Conservation (phyloP, 345 rosid species). For the Eucalyptus lansdowneana region DNA sequence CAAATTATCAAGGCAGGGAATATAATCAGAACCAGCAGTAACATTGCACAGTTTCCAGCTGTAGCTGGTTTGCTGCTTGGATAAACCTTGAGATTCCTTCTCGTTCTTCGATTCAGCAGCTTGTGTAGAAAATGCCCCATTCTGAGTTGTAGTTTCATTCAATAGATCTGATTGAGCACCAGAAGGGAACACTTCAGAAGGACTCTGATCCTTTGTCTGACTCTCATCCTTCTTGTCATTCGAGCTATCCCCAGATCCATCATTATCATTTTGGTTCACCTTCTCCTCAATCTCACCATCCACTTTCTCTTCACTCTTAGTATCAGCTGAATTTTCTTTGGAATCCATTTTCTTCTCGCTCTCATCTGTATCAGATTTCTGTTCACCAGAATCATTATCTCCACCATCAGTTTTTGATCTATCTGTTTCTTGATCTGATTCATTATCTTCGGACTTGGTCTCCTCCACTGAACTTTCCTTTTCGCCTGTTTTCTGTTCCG, state of each 20-base stretch:
- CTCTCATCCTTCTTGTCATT: constrained; percentile 26
- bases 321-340: constrained; percentile 14
- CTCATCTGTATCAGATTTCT: constrained; percentile 26
- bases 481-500: constrained; percentile 2
- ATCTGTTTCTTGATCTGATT: constrained; percentile 9
- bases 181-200: constrained; percentile 56
- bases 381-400: constrained; percentile 16
- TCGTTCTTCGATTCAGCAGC: constrained; percentile 80
- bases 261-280: constrained; percentile 18
- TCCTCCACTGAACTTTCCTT: neutral
- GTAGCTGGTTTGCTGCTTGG: constrained; percentile 24
- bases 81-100: constrained; percentile 57
- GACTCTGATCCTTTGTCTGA: constrained; percentile 29
- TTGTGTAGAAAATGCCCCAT: constrained; percentile 83
- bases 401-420: constrained; percentile 15
- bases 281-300: constrained; percentile 33
- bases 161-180: constrained; percentile 75
- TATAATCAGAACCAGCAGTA: constrained; percentile 83
- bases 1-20: constrained; percentile 95
- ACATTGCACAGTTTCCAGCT: constrained; percentile 83
- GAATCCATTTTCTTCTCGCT: constrained; percentile 18
- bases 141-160: constrained; percentile 60
- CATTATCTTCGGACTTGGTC: constrained; percentile 1
- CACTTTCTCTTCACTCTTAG: constrained; percentile 15
- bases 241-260: constrained; percentile 18